These are phyloP conservation scores for Remersonia thermophila DNA, from an alignment of 2,329 filamentous ascomycete species.

Conservation along the genomic window DNA sequence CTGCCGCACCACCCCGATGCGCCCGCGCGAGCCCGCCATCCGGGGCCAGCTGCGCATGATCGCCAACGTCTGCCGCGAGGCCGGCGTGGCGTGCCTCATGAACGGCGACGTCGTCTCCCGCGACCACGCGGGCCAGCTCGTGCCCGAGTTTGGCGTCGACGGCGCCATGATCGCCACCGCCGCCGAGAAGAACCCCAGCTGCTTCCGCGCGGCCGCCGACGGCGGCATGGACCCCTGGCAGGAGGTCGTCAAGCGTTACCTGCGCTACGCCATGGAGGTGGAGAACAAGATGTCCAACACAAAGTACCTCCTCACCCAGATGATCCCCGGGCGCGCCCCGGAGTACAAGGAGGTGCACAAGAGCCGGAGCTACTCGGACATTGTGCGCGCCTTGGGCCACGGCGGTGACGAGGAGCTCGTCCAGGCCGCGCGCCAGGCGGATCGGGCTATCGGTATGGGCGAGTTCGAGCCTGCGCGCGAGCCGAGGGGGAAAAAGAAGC, in stretches of 20 bases:
- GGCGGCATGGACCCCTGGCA: conserved; percentile 64
- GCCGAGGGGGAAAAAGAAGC: conserved; percentile 15
- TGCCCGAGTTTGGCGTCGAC: conserved; percentile 71
- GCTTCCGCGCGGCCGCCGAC: conserved; percentile 58
- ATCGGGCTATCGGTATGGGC: conserved; percentile 49
- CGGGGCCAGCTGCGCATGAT: conserved; percentile 79
- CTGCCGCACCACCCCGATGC: conserved; percentile 93
- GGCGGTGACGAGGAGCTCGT: conserved; percentile 42
- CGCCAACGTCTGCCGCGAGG: conserved; percentile 63
- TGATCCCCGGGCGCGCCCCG: conserved; percentile 69
- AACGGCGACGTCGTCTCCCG: conserved; percentile 80
- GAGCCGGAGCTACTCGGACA: conserved; percentile 58
- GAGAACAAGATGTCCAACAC: conserved; percentile 88
- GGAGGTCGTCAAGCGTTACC: conserved; percentile 64
- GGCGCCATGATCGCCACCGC: conserved; percentile 95
- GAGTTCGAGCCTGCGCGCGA: conserved; percentile 28
- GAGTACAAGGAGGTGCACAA: conserved; percentile 49
- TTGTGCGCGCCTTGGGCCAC: conserved; percentile 54
- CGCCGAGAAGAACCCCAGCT: conserved; percentile 83
- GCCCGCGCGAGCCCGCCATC: conserved; percentile 77
- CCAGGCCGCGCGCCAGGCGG: conserved; percentile 51
- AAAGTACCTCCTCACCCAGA: conserved; percentile 76
- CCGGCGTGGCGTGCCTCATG: conserved; percentile 85
- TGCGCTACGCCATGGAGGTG: conserved; percentile 59
- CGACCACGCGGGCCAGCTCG: conserved; percentile 58